Evolutionary conservation across 371 early-diverging fungal species (phyloP), one percentile per base, ranked within the genome.

Genomic region (Quaeritorhiza haematococci): DNA sequence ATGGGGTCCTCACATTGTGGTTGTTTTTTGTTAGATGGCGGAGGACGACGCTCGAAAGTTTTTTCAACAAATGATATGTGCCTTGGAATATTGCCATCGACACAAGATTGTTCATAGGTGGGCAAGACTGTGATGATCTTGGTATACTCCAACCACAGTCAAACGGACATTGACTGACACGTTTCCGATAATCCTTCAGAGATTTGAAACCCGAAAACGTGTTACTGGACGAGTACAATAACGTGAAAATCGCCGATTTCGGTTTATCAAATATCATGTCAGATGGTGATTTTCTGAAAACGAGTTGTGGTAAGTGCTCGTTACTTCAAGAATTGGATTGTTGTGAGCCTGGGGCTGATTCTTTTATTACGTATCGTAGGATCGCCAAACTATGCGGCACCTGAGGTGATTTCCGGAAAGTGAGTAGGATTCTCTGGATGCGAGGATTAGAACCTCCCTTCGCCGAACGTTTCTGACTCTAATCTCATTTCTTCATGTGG

Each of bases 21-120:
- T 13, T 38, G 38, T 10, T 10, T 13, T 21, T 6, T 45, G 3
- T 10, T 64, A 91, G 85, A 86, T 96, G 87, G 72, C 83, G 33
- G 96, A 96, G 71, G 84, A 84, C 65, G 94, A 94, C 58, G 92
- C 91, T 0, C 78, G 95, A 34, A 71, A 89, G 29, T 93, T 95
- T 70, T 96, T 98, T 68, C 94, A 94, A 72, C 99, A 99, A 74
- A 89, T 99, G 32, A 88, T 98, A 27, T 92, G 91, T 64, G 99
- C 98, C 0, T 90, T 98, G 13, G 94, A 95, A 66, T 98, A 95
- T 72, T 98, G 98, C 71, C 99, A 99, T 74, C 80, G 93, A 46
- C 91, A 92, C 64, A 93, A 93, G 56, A 95, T 99, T 66, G 96
- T 95, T 32, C 99, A 99, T 72, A 82, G 97, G 79, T 80, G 61